Evolutionary conservation across 2,329 filamentous ascomycete genomes (phyloP), one percentile per base, ranked within the genome.

Genomic region (Helotiales sp.): DNA sequence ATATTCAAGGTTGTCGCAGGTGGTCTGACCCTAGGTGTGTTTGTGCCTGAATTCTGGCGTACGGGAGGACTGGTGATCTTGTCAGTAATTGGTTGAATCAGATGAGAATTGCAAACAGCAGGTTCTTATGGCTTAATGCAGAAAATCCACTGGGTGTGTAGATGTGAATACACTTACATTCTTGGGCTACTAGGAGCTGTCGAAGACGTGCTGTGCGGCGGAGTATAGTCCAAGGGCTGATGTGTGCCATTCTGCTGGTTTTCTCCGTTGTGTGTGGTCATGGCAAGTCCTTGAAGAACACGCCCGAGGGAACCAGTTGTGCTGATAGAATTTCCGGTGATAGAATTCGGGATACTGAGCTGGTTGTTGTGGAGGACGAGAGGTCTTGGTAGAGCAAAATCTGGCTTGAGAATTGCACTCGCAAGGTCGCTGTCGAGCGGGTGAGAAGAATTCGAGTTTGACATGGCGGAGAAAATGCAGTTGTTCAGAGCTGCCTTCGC

Each of bases 1-100:
- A 99, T 97, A 73, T 96, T 96, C 68, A 98, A 86, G 13, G 95
- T 97, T 15, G 95, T 98, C 9, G 95, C 92, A 74, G 96, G 91
- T 22, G 87, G 83, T 63, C 88, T 85, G 49, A 91, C 82, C 63
- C 89, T 82, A 27, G 93, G 92, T 5, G 93, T 96, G 25, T 87
- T 86, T 51, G 80, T 81, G 58, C 88, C 88, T 10, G 91, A 95
- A 67, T 88, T 90, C 69, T 89, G 87, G 69, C 89, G 79, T 60
- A 87, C 73, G 1, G 88, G 86, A 50, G 83, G 83, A 67, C 89
- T 91, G 34, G 51, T 15, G 31, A 54, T 27, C 15, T 29, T 30
- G 24, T 64, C 56, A 63, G 52, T 25, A 48, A 42, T 34, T 52
- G 12, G n/a, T 48, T 52, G 7, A 40, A 34, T 44, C 31, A 13